Evolutionary conservation across 768 basidiomycete genomes (phyloP).

Genomic region (Leccinum rimulosum): DNA sequence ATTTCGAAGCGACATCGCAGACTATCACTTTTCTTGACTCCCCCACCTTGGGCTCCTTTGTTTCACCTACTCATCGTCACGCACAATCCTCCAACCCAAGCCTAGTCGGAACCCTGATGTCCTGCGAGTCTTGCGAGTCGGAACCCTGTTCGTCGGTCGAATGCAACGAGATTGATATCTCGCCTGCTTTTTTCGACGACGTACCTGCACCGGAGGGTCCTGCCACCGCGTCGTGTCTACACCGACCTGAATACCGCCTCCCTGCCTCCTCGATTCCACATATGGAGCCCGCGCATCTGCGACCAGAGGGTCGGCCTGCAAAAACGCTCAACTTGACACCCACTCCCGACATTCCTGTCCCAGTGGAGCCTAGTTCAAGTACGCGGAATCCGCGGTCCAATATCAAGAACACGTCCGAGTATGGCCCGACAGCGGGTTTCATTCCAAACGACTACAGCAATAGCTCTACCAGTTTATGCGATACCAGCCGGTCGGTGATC

Average conservation of each 20-base stretch:
- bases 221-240: slow-evolving; percentile 39
- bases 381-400: slow-evolving; percentile 2
- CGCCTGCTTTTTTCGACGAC: slow-evolving; percentile 44
- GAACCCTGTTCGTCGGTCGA: slow-evolving; percentile 13
- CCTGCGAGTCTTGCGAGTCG: slow-evolving; percentile 22
- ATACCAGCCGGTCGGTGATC: slow-evolving; percentile 7
- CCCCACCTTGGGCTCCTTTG: slow-evolving; percentile 5
- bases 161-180: slow-evolving; percentile 34
- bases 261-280: slow-evolving; percentile 20
- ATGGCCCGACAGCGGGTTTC: slow-evolving; percentile 31
- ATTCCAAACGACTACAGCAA: slow-evolving; percentile 19
- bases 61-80: not conserved
- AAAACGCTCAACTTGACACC: not conserved
- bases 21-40: slow-evolving; percentile 13
- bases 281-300: slow-evolving; percentile 17
- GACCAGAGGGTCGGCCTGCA: slow-evolving; percentile 2
- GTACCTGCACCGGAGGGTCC: slow-evolving; percentile 45
- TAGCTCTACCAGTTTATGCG: slow-evolving; percentile 11
- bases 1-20: not conserved
- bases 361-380: slow-evolving; percentile 1
- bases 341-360: not conserved
- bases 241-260: slow-evolving; percentile 28
- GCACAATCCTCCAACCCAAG: slow-evolving; percentile 11
- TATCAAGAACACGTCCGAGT: slow-evolving; percentile 3
- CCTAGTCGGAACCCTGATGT: not conserved